phyloP scores from a whole-genome alignment of 1,284 basidiomycete genomes.

The Cryptococcus sp. region DNA sequence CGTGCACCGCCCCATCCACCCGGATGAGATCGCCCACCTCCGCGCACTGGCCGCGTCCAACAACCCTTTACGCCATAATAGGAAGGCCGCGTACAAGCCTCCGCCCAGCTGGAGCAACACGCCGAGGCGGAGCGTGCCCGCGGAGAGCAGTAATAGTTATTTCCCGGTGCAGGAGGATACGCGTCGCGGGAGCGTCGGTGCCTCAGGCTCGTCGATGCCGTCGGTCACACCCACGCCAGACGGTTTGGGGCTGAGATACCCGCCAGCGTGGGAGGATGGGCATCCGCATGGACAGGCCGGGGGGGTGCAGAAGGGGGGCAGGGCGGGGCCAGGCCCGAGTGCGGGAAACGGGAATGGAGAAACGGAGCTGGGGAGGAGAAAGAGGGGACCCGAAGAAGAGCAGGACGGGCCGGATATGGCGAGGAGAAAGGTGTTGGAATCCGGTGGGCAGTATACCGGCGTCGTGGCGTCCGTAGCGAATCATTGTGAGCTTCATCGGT shows the following conservation, averaged over 20 bases:
- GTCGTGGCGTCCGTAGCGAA: slow-evolving; percentile 35
- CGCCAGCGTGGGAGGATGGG: slow-evolving; percentile 16
- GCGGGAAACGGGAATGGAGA: slow-evolving; percentile 3
- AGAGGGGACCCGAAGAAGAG: slow-evolving; percentile 20
- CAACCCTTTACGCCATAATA: slow-evolving; percentile 35
- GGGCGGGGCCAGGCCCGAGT: background rate
- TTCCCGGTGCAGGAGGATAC: slow-evolving; percentile 20
- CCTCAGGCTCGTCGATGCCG: background rate
- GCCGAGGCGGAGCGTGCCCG: slow-evolving; percentile 15
- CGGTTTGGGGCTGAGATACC: slow-evolving; percentile 7
- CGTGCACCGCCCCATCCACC: slow-evolving; percentile 24
- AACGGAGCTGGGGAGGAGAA: background rate
- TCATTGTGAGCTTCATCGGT: slow-evolving; percentile 30
- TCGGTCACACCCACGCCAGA: slow-evolving; percentile 23
- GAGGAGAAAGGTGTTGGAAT: slow-evolving; percentile 20
- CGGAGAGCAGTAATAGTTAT: slow-evolving; percentile 28
- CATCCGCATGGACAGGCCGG: background rate
- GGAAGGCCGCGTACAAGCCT: slow-evolving; percentile 30
- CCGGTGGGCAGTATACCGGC: slow-evolving; percentile 27
- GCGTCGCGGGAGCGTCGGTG: background rate
- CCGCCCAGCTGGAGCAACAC: slow-evolving; percentile 17
- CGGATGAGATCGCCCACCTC: slow-evolving; percentile 31
- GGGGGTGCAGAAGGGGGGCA: slow-evolving; percentile 5
- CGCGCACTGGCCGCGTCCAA: slow-evolving; percentile 22
- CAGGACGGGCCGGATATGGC: slow-evolving; percentile 18